Percentiles rank a stretch among this genome's conserved stretches.
Evolutionary conservation across 1,284 basidiomycete species (phyloP).

Genomic region (Trametes pubescens): DNA sequence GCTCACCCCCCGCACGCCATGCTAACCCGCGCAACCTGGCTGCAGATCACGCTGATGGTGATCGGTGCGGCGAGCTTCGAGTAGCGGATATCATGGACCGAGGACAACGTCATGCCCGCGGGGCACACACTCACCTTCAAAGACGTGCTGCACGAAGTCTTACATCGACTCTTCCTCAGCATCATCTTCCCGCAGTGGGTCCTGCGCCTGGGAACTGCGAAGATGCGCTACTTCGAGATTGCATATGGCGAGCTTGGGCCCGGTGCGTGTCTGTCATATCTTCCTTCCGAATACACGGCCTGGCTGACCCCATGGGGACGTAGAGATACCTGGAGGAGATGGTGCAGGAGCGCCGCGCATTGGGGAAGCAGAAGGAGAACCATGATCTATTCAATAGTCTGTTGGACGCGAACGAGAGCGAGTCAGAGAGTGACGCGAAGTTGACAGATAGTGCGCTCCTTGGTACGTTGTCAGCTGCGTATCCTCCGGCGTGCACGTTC

Average conservation of each 20-base stretch:
- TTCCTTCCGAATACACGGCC: too few species aligned
- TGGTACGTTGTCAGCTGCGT: slow-evolving; percentile 41
- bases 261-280: slow-evolving; percentile 45
- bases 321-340: slow-evolving; percentile 65
- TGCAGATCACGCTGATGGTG: slow-evolving; percentile 66
- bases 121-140: slow-evolving; percentile 66
- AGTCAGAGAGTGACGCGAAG: slow-evolving; percentile 42
- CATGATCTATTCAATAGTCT: slow-evolving; percentile 66
- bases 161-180: slow-evolving; percentile 52
- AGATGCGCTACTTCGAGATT: slow-evolving; percentile 45
- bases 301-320: too few species aligned
- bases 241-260: slow-evolving; percentile 61
- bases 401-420: slow-evolving; percentile 56
- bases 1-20: too few species aligned
- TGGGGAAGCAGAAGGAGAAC: slow-evolving; percentile 50
- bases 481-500: too few species aligned
- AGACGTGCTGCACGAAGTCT: slow-evolving; percentile 57
- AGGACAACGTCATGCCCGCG: slow-evolving; percentile 49
- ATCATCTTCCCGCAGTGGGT: slow-evolving; percentile 55
- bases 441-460: slow-evolving; percentile 59
- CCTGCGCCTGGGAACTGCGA: slow-evolving; percentile 46
- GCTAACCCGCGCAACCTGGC: too few species aligned
- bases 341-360: slow-evolving; percentile 53
- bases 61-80: slow-evolving; percentile 69
- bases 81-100: slow-evolving; percentile 57